phyloP scores from a whole-genome alignment of 768 basidiomycete species.

The Collybiopsis luxurians region DNA sequence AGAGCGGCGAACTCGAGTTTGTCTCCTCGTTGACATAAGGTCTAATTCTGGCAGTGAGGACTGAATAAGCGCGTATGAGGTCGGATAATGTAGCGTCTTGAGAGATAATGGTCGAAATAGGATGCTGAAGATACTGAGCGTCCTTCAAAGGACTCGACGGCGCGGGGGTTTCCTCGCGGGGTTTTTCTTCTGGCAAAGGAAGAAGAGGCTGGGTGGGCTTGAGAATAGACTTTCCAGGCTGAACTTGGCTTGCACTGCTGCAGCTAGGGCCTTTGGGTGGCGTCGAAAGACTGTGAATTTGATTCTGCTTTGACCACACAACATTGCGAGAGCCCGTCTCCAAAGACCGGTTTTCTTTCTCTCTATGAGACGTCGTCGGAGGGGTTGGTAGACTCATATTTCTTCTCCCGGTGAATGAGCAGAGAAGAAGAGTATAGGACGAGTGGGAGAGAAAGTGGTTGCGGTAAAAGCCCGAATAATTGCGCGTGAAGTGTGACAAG shows the following conservation, averaged over 20 bases:
- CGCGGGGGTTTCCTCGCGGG: slow-evolving; percentile 74
- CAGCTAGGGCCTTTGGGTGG: slow-evolving; percentile 19
- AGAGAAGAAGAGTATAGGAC: slow-evolving; percentile 5
- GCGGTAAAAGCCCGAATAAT: not conserved
- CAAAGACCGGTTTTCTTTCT: slow-evolving; percentile 49
- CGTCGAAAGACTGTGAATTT: slow-evolving; percentile 39
- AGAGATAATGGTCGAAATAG: slow-evolving; percentile 59
- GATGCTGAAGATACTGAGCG: slow-evolving; percentile 60
- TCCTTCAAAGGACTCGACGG: slow-evolving; percentile 66
- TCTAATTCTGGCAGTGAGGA: slow-evolving; percentile 65
- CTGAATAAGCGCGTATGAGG: slow-evolving; percentile 71
- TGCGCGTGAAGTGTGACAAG: not conserved
- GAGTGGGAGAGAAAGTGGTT: slow-evolving; percentile 14
- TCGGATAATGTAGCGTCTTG: slow-evolving; percentile 46
- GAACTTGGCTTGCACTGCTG: slow-evolving; percentile 34
- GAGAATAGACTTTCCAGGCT: slow-evolving; percentile 66
- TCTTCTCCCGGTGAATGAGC: not conserved
- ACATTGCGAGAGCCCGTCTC: slow-evolving; percentile 36
- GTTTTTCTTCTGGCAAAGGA: slow-evolving; percentile 38
- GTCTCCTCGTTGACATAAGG: slow-evolving; percentile 40
- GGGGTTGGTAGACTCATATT: slow-evolving; percentile 59
- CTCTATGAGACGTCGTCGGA: slow-evolving; percentile 54
- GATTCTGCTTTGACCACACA: slow-evolving; percentile 50
- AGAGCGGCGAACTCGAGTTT: slow-evolving; percentile 67
- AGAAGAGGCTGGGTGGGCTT: slow-evolving; percentile 43